Percentiles rank a stretch among this genome's conserved stretches.
Evolutionary conservation across 2,329 filamentous ascomycete species (phyloP).

Genomic region (Chalara sp.): DNA sequence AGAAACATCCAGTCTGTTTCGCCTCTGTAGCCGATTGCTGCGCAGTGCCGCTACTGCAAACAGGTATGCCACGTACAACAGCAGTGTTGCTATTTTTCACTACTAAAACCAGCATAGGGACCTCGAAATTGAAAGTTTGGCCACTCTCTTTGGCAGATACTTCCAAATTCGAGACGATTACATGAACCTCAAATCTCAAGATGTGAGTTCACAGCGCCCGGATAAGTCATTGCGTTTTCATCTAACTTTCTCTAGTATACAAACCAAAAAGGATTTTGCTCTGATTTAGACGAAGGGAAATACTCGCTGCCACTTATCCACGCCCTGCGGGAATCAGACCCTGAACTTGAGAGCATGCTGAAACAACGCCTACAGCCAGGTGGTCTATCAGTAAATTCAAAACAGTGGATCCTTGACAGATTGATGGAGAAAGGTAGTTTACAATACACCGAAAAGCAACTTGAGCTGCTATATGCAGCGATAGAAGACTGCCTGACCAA

Average conservation of each 20-base stretch:
- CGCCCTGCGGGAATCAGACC: slow-evolving; percentile 2
- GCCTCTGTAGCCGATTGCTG: not conserved
- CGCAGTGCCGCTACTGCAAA: not conserved
- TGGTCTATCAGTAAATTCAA: not conserved
- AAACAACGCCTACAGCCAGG: not conserved
- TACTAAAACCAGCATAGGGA: slow-evolving; percentile 8
- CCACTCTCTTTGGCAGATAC: slow-evolving; percentile 20
- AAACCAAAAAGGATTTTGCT: slow-evolving; percentile 32
- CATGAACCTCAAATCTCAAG: slow-evolving; percentile 21
- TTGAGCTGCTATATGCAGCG: not conserved
- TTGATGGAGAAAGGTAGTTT: not conserved
- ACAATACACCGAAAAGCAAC: not conserved
- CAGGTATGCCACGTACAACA: slow-evolving; percentile 10
- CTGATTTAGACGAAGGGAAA: slow-evolving; percentile 37
- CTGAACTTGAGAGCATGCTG: not conserved
- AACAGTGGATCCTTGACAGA: not conserved
- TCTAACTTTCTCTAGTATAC: slow-evolving; percentile 24
- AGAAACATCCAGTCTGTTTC: slow-evolving; percentile 14
- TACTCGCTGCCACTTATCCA: slow-evolving; percentile 30
- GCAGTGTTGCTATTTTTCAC: not conserved
- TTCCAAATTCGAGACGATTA: slow-evolving; percentile 31
- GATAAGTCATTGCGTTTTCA: not conserved
- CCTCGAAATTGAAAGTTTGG: slow-evolving; percentile 1
- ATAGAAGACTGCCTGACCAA: not conserved
- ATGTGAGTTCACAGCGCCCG: slow-evolving; percentile 6